Evolutionary conservation across 2,329 filamentous ascomycete genomes (phyloP).

Genomic region (Coniochaeta sp.): DNA sequence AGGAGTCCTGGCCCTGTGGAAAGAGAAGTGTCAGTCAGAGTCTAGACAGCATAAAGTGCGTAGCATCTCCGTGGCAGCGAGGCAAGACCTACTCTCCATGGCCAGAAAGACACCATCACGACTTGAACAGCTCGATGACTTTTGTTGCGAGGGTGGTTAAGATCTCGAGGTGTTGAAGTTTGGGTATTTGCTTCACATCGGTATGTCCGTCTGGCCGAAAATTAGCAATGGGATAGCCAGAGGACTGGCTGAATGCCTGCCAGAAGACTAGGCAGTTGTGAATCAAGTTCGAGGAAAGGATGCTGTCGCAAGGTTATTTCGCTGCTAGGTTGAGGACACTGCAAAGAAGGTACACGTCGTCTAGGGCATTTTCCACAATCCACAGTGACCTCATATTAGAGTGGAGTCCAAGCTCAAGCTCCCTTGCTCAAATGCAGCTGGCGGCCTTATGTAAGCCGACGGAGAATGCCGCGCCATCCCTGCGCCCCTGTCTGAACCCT

Average conservation of each 20-base stretch:
- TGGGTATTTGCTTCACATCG: background rate
- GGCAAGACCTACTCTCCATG: slow-evolving; percentile 58
- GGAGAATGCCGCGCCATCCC: background rate
- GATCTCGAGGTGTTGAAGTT: background rate
- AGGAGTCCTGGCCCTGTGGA: slow-evolving; percentile 64
- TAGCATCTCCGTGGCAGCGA: background rate
- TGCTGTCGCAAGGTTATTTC: background rate
- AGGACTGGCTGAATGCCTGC: too few relatives aligned
- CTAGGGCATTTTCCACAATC: background rate
- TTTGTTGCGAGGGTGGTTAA: background rate
- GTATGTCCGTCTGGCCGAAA: background rate
- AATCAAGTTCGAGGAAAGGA: background rate
- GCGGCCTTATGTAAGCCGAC: background rate
- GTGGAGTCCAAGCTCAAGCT: background rate
- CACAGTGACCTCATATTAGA: background rate
- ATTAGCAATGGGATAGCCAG: too few relatives aligned
- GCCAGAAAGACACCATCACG: slow-evolving; percentile 23
- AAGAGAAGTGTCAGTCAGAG: background rate
- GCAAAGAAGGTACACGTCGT: too few relatives aligned
- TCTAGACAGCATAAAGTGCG: background rate
- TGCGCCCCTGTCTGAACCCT: background rate
- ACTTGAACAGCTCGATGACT: background rate
- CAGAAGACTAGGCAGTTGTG: background rate
- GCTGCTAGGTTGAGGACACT: background rate
- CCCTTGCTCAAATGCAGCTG: too few relatives aligned